phyloP scores from a whole-genome alignment of 768 basidiomycete species.

The Melanogaster broomeanus region DNA sequence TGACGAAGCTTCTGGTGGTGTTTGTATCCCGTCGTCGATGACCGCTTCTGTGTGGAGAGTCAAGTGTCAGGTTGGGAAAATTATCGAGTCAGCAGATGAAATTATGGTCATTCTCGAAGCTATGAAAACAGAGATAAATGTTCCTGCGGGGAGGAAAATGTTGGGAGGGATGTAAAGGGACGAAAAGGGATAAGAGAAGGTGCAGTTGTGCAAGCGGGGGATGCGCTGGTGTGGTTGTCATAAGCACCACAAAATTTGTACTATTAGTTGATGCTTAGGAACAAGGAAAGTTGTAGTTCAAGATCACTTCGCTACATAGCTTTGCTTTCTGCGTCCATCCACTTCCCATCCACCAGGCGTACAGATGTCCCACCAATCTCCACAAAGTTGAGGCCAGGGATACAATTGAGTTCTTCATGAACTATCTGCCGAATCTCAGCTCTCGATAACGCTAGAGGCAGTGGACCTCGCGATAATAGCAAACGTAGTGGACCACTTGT shows the following conservation, averaged over 20 bases:
- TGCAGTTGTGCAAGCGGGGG: slow-evolving; percentile 46
- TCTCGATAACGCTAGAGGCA: too few relatives aligned
- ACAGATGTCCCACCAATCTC: not conserved
- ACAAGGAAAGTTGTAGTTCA: too few relatives aligned
- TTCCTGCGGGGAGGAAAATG: slow-evolving; percentile 47
- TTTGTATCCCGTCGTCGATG: slow-evolving; percentile 35
- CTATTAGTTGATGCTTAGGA: too few relatives aligned
- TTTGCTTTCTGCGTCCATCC: not conserved
- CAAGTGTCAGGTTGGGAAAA: slow-evolving; percentile 42
- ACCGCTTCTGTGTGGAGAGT: slow-evolving; percentile 55
- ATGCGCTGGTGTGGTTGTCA: slow-evolving; percentile 39
- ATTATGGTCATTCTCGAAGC: slow-evolving; percentile 57
- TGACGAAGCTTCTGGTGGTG: slow-evolving; percentile 2
- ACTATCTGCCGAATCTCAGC: not conserved
- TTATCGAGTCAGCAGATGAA: slow-evolving; percentile 41
- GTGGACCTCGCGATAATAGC: too few relatives aligned
- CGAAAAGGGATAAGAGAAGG: slow-evolving; percentile 45
- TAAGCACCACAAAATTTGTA: not conserved
- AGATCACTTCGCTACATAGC: not conserved
- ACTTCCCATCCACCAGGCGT: slow-evolving; percentile 6
- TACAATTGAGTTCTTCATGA: not conserved
- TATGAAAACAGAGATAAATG: slow-evolving; percentile 64
- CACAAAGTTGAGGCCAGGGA: slow-evolving; percentile 1
- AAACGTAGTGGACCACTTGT: too few relatives aligned
- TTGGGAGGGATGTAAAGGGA: slow-evolving; percentile 44